phyloP scores from a whole-genome alignment of 2,329 filamentous ascomycete species.

The Ascochyta lentis region DNA sequence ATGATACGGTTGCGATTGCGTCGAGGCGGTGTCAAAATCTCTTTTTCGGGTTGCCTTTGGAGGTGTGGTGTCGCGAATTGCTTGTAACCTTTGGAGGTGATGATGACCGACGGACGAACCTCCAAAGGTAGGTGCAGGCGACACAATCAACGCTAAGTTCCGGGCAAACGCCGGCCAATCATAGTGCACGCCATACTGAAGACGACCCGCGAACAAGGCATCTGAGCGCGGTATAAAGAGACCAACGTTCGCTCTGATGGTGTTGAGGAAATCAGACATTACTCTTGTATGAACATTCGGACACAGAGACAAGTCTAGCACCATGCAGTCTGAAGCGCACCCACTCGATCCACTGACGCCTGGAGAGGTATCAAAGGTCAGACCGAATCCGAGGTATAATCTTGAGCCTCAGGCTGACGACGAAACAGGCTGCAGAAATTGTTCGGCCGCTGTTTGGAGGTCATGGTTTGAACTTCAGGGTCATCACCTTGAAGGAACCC shows the following conservation, averaged over 20 bases:
- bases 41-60: not conserved
- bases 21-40: not conserved
- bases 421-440: slow-evolving; percentile 31
- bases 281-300: no score
- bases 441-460: slow-evolving; percentile 48
- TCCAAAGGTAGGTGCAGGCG: slow-evolving; percentile 9
- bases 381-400: not conserved
- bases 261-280: no score
- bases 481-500: slow-evolving; percentile 60
- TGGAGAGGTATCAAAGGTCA: slow-evolving; percentile 11
- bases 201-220: not conserved
- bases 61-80: no score
- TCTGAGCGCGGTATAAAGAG: no score
- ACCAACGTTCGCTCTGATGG: no score
- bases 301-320: not conserved
- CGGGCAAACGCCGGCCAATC: not conserved
- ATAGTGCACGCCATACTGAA: not conserved
- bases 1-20: not conserved
- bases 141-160: not conserved
- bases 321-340: not conserved
- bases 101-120: slow-evolving; percentile 7
- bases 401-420: not conserved
- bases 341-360: slow-evolving; percentile 18
- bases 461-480: slow-evolving; percentile 53
- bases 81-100: slow-evolving; percentile 11